Evolutionary conservation across 768 basidiomycete species (phyloP).

Genomic region (Boletus sp.): DNA sequence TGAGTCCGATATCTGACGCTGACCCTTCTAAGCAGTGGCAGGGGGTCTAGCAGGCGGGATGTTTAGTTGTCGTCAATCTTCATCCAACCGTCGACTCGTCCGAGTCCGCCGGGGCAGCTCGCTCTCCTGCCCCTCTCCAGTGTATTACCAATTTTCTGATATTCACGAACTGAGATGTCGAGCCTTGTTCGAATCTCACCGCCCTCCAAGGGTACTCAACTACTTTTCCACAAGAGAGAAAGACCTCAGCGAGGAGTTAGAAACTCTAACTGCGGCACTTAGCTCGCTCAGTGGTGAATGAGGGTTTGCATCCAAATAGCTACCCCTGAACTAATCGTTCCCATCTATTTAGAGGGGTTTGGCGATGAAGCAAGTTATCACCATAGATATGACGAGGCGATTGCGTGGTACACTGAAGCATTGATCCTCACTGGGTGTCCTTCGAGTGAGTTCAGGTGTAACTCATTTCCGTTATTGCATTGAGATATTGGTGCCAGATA

Average conservation of each 20-base stretch:
- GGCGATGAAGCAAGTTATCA: slow-evolving; percentile 7
- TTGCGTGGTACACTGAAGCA: slow-evolving; percentile 14
- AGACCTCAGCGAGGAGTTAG: slow-evolving; percentile 7
- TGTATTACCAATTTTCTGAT: background rate
- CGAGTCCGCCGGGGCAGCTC: too few relatives aligned
- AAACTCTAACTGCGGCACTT: background rate
- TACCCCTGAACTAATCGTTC: background rate
- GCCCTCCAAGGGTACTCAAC: background rate
- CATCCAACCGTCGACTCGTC: too few relatives aligned
- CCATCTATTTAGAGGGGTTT: slow-evolving; percentile 6
- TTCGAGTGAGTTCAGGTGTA: background rate
- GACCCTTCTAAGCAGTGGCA: too few relatives aligned
- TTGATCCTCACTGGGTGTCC: background rate
- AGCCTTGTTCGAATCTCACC: slow-evolving; percentile 2
- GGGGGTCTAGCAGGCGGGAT: too few relatives aligned
- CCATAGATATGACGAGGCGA: background rate
- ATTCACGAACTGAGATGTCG: slow-evolving; percentile 10
- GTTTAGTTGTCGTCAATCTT: too few relatives aligned
- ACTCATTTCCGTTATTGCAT: background rate
- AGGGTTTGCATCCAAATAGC: background rate
- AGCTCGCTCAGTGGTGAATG: slow-evolving; percentile 14
- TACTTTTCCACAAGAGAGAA: background rate
- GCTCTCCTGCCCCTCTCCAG: too few relatives aligned
- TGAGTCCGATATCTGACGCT: too few relatives aligned
- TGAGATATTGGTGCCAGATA: too few relatives aligned